These are phyloP conservation scores for Sporothrix sp. DNA, from an alignment of 2,329 filamentous ascomycete species.

Conservation along the genomic window DNA sequence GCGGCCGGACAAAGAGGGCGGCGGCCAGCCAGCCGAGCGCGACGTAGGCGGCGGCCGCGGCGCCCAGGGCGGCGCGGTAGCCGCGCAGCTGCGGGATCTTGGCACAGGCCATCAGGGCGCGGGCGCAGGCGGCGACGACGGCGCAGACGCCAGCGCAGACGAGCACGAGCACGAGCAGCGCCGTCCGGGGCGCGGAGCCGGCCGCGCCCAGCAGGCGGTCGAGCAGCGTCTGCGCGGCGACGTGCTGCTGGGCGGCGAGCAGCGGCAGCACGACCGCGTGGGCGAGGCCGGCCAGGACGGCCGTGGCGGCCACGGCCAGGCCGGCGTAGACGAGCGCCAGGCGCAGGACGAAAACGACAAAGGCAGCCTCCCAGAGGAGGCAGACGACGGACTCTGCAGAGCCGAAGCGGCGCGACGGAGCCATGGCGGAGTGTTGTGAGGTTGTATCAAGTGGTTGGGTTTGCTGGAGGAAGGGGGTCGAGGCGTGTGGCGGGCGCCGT, in stretches of 20 bases:
- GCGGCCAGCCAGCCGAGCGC: slow-evolving; percentile 6
- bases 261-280: slow-evolving; percentile 9
- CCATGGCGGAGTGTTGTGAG: not conserved
- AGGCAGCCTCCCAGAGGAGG: slow-evolving; percentile 29
- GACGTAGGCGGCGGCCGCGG: slow-evolving; percentile 19
- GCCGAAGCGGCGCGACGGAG: slow-evolving; percentile 20
- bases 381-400: slow-evolving; percentile 28
- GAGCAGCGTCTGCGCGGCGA: not conserved
- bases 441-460: not conserved
- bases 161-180: not conserved
- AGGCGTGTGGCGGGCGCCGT: no score
- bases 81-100: slow-evolving; percentile 22
- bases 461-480: no score
- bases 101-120: slow-evolving; percentile 20
- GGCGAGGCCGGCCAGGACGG: slow-evolving; percentile 23
- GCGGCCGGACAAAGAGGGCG: not conserved
- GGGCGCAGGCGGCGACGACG: slow-evolving; percentile 19
- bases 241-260: not conserved
- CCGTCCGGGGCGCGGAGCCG: not conserved
- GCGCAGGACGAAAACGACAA: slow-evolving; percentile 24
- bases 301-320: slow-evolving; percentile 22
- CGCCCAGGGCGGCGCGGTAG: slow-evolving; percentile 26
- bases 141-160: not conserved
- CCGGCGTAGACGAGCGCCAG: slow-evolving; percentile 14
- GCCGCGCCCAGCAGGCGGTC: not conserved